Conservation (phyloP, 805 yeast genomes). For the Yamadazyma kitorensis region DNA sequence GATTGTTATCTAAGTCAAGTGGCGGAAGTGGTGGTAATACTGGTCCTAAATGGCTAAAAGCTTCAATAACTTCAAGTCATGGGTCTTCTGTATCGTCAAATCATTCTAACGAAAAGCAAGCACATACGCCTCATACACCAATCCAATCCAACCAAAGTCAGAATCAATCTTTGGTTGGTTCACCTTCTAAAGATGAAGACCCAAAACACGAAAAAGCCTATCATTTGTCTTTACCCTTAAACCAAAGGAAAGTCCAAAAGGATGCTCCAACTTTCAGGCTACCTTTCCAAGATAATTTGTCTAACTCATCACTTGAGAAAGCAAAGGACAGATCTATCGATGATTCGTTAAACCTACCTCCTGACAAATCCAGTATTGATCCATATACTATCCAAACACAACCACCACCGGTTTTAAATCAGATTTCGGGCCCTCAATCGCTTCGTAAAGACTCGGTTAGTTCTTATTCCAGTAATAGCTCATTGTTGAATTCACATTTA, state of each 20-base stretch:
- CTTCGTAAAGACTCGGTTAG: constrained; percentile 13
- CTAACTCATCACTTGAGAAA: background rate
- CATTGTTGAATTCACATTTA: constrained; percentile 27
- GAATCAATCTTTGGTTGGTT: too few species aligned
- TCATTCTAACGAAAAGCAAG: constrained; percentile 6
- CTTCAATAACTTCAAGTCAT: constrained; percentile 9
- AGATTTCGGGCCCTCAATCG: background rate
- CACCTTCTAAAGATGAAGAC: constrained; percentile 1
- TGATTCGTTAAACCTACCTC: constrained; percentile 6
- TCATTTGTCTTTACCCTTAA: constrained; percentile 21
- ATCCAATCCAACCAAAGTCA: background rate
- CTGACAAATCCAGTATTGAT: constrained; percentile 2
- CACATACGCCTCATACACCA: too few species aligned
- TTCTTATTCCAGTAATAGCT: constrained; percentile 22
- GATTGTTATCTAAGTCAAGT: constrained; percentile 4
- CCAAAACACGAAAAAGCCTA: constrained; percentile 10
- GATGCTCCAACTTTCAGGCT: constrained; percentile 58
- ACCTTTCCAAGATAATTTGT: constrained; percentile 58
- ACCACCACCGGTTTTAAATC: constrained; percentile 5
- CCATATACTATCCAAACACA: background rate
- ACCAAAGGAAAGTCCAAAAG: constrained; percentile 11
- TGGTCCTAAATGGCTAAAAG: constrained; percentile 5
- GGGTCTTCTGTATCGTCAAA: constrained; percentile 12
- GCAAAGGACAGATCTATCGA: constrained; percentile 2
- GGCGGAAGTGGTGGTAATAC: background rate